phyloP scores from a whole-genome alignment of 139 green algal species.

The Chlorella sp. region DNA sequence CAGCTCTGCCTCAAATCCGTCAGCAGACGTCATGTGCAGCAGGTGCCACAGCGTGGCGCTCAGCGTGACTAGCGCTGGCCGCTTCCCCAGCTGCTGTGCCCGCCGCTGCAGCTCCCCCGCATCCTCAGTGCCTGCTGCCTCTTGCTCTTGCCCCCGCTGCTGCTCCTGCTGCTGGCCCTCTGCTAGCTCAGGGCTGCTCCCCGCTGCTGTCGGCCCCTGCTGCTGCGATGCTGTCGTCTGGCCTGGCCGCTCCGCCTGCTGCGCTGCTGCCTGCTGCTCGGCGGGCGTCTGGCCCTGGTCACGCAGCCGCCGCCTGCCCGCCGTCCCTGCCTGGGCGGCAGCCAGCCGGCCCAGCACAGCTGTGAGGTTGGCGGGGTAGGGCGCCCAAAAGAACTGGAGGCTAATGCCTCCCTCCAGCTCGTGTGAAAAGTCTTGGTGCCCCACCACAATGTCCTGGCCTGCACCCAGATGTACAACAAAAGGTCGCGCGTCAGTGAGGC shows the following conservation, averaged over 20 bases:
- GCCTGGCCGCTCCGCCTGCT: too few species aligned
- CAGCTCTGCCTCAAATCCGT: conserved; percentile 1
- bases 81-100: not conserved
- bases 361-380: conserved; percentile 27
- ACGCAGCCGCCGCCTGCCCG: too few species aligned
- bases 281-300: too few species aligned
- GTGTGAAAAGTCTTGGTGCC: conserved; percentile 14
- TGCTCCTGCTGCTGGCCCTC: not conserved
- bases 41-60: conserved; percentile 35
- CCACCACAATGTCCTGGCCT: conserved; percentile 19
- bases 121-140: not conserved
- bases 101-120: not conserved
- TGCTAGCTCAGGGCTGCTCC: not conserved
- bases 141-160: not conserved
- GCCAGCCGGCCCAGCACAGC: not conserved
- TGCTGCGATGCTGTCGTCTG: not conserved
- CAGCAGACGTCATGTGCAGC: conserved; percentile 1
- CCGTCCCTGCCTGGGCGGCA: too few species aligned
- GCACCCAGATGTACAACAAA: not conserved
- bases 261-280: not conserved
- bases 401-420: conserved; percentile 10
- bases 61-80: not conserved
- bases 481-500: too few species aligned
- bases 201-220: not conserved
- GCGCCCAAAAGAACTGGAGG: conserved; percentile 16